Evolutionary conservation across 78 protist genomes (phyloP), one percentile per base, ranked within the genome.

Genomic region (Cavenderia fasciculata): DNA sequence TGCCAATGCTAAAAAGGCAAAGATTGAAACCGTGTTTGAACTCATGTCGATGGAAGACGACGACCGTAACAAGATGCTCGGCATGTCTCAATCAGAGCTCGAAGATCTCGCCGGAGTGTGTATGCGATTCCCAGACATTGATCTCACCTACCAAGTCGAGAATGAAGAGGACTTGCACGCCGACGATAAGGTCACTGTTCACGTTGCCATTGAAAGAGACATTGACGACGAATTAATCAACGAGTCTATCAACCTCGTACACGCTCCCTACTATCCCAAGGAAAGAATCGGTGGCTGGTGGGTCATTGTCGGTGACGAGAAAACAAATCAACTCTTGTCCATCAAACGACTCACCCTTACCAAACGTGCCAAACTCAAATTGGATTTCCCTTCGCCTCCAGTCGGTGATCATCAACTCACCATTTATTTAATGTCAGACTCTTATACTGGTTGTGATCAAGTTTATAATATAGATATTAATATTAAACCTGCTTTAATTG

Each of bases 381-480:
- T 97, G 43, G 96, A 93, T 51, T 97, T 95, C 71, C 71, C 85
- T 2, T 96, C 98, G 6, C 98, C 98, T 16, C 59, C 78, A 2
- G 51, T 62, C 2, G 98, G 98, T 59, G 51, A 52, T 56, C 75
- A 96, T 74, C 52, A 49, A 25, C 69, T 85, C 69, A 85, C 69
- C 23, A 86, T 97, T 59, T 96, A 87, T 87, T 29, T 96, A 56
- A 96, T 97, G 92, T 94, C 97, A 66, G 99, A 97, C 65, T 95
- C 97, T 8, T 97, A 95, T 57, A 59, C 74, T 25, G 99, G 99
- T 36, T 95, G 98, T 82, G 99, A 97, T 65, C 97, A 96, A 65
- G 97, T 95, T 79, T 87, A 87, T 62, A 90, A 84, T 52, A 12
- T 96, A 34, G 31, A 33, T n/a, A 40, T 96, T 59, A 19, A 63